Base-by-base conservation (phyloP, 108 stramenopile species). In the Seminavis robusta region DNA sequence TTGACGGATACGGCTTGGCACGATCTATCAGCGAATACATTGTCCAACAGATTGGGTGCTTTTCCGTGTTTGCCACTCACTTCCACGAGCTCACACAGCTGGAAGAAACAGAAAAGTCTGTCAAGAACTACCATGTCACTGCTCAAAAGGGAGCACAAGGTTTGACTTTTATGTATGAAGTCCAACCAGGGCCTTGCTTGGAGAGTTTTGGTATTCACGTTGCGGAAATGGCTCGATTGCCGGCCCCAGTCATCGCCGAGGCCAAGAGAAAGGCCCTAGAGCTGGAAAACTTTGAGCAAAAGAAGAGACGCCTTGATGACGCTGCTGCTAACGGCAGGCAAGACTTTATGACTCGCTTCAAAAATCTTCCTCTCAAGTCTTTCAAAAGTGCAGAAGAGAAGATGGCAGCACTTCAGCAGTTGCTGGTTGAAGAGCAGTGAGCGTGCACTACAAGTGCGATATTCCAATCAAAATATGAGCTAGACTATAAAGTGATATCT, bases 1-100 rank as follows among this genome's bases (percentile, higher is more conserved):
- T 98, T 60, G 99, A 99, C 64, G 98, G 98, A 2, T 99, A 90
- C 68, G 97, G 97, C 0, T 73, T 95, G 40, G 98, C 97, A 2
- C 89, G 94, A 64, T 94, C 98, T 33, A 98, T 99, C 31, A 79
- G 88, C 7, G 95, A 97, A 66, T 76, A 96, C 68, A 68, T 99
- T 9, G 71, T 87, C 26, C 73, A 83, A 32, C 55, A 64, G 15
- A 74, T 93, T 39, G 73, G 90, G n/a, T 86, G 88, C 59, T 70
- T 86, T 48, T 81, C 83, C 24, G 90, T 99, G 15, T 99, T 99
- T 69, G 97, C 98, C 1, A 99, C 98, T 0, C 98, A 99, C 70
- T 99, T 99, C 58, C 98, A 99, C 65, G 98, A 99, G 67, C 67
- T 99, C 29, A 97, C 98, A 3, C 38, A 41, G n/a, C 24, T 74